Evolutionary conservation across 441 rosid species (phyloP).

Genomic region (Isatis lusitanica): DNA sequence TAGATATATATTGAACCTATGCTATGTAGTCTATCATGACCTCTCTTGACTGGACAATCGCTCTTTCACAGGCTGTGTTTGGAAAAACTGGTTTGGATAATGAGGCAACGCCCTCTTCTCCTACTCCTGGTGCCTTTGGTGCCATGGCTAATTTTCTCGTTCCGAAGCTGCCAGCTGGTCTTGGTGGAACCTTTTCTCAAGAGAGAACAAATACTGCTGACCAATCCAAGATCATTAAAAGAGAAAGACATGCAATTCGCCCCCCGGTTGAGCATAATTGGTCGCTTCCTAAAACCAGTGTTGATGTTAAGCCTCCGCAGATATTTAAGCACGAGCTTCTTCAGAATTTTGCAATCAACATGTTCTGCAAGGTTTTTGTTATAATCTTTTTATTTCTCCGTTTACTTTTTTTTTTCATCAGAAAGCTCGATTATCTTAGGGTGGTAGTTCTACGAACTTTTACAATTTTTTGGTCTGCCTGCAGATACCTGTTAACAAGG

Average conservation of each 20-base stretch:
- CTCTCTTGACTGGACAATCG: slow-evolving; percentile 33
- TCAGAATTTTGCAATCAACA: slow-evolving; percentile 90
- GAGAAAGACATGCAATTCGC: slow-evolving; percentile 84
- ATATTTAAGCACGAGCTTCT: slow-evolving; percentile 99
- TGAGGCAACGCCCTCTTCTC: slow-evolving; percentile 57
- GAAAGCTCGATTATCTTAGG: neutral
- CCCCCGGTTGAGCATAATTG: slow-evolving; percentile 96
- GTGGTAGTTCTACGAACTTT: slow-evolving; percentile 6
- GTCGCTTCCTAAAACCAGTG: slow-evolving; percentile 82
- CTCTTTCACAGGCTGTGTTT: slow-evolving; percentile 72
- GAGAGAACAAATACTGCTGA: slow-evolving; percentile 63
- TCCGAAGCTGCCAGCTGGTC: slow-evolving; percentile 90
- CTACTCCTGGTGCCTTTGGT: slow-evolving; percentile 82
- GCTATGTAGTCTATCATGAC: slow-evolving; percentile 16
- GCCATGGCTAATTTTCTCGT: slow-evolving; percentile 99
- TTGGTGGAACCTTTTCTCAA: slow-evolving; percentile 72
- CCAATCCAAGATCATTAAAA: slow-evolving; percentile 66
- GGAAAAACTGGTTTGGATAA: slow-evolving; percentile 67
- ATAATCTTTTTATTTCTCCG: slow-evolving; percentile 2
- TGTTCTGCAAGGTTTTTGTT: slow-evolving; percentile 90
- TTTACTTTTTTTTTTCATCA: neutral
- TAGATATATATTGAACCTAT: slow-evolving; percentile 12
- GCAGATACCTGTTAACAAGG: slow-evolving; percentile 95
- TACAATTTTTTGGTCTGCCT: slow-evolving; percentile 30
- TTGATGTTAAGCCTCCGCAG: slow-evolving; percentile 73